phyloP scores from a whole-genome alignment of 768 basidiomycete species.

The Sistotremastrum niveocremeum region DNA sequence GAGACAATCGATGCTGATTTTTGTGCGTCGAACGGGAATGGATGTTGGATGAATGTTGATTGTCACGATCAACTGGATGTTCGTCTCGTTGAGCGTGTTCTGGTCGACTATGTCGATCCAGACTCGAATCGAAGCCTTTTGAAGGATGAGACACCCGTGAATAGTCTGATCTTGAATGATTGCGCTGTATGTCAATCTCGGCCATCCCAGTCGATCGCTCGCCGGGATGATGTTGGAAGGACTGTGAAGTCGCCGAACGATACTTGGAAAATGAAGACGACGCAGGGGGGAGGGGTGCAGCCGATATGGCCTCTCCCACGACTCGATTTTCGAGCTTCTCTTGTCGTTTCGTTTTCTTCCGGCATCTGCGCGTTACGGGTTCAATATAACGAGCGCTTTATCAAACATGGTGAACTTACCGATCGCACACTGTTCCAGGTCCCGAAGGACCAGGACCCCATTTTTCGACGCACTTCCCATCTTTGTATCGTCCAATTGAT shows the following conservation, averaged over 20 bases:
- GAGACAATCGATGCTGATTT: too few relatives aligned
- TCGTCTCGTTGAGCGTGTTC: too few relatives aligned
- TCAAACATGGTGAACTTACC: slow-evolving; percentile 25
- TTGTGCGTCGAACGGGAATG: too few relatives aligned
- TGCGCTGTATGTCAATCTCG: neutral
- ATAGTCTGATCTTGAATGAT: neutral
- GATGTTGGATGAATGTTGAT: too few relatives aligned
- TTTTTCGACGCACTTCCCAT: slow-evolving; percentile 77
- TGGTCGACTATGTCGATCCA: too few relatives aligned
- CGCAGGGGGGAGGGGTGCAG: slow-evolving; percentile 6
- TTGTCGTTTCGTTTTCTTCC: slow-evolving; percentile 80
- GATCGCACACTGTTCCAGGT: slow-evolving; percentile 73
- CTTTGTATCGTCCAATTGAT: slow-evolving; percentile 62
- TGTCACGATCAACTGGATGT: too few relatives aligned
- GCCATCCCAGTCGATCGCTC: slow-evolving; percentile 5
- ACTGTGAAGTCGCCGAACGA: neutral
- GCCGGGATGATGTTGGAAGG: slow-evolving; percentile 7
- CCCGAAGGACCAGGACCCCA: slow-evolving; percentile 80
- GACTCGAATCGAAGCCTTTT: too few relatives aligned
- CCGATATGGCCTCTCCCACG: slow-evolving; percentile 4
- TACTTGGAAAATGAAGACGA: slow-evolving; percentile 13
- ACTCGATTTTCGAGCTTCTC: slow-evolving; percentile 61
- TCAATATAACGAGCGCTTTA: slow-evolving; percentile 1
- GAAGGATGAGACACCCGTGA: too few relatives aligned
- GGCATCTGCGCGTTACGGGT: slow-evolving; percentile 31